Evolutionary conservation across 768 basidiomycete species (phyloP).

Genomic region (Leucocoprinus leucothites): DNA sequence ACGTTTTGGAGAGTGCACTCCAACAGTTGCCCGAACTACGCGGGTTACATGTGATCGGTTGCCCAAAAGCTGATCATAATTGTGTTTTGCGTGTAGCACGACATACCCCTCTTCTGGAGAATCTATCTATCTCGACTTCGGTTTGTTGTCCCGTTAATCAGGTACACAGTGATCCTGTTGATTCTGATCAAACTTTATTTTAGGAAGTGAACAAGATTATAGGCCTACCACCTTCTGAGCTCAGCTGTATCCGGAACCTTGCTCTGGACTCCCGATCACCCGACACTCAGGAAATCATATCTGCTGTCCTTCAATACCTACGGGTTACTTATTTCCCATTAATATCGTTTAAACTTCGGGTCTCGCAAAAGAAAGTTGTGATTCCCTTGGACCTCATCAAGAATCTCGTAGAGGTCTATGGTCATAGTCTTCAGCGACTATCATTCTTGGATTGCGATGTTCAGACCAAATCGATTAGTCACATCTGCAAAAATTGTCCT

Average conservation of each 20-base stretch:
- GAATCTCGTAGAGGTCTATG: constrained; percentile 40
- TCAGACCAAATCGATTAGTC: constrained; percentile 32
- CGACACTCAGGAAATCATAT: constrained; percentile 25
- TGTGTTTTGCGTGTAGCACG: constrained; percentile 41
- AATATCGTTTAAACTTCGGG: constrained; percentile 39
- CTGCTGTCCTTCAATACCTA: constrained; percentile 29
- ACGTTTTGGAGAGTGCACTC: constrained; percentile 45
- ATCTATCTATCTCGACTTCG: constrained; percentile 57
- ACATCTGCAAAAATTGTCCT: constrained; percentile 40
- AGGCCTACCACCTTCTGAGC: constrained; percentile 28
- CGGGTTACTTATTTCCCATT: constrained; percentile 29
- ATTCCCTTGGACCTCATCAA: constrained; percentile 37
- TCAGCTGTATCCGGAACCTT: constrained; percentile 45
- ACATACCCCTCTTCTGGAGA: constrained; percentile 54
- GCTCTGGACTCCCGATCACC: constrained; percentile 48
- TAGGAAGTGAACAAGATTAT: constrained; percentile 26
- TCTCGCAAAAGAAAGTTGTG: constrained; percentile 38
- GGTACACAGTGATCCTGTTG: not conserved
- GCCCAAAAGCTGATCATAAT: constrained; percentile 53
- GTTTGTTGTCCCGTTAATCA: constrained; percentile 32
- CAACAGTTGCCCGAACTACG: constrained; percentile 48
- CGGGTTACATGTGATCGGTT: constrained; percentile 60
- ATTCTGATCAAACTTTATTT: not conserved
- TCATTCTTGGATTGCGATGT: constrained; percentile 47
- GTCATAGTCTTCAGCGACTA: constrained; percentile 38